phyloP scores from a whole-genome alignment of 2,329 filamentous ascomycete genomes.

The Acephala macrosclerotiorum region DNA sequence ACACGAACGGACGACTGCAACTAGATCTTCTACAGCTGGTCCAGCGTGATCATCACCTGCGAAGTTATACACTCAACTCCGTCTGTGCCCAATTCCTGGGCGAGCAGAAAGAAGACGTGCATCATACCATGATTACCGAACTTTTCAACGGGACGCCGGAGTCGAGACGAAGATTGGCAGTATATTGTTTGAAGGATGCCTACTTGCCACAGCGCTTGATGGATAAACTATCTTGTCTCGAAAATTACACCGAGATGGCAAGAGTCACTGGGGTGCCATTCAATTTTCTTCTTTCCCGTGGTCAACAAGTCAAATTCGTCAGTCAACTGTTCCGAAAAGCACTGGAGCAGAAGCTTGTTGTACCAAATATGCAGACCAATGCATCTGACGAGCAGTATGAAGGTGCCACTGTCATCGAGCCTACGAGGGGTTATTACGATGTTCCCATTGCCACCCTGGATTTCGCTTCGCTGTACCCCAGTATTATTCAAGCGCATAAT shows the following conservation, averaged over 20 bases:
- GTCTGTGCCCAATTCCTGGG: constrained; percentile 94
- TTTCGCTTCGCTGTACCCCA: constrained; percentile 98
- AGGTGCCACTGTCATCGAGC: constrained; percentile 97
- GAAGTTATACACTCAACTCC: constrained; percentile 97
- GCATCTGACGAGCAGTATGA: constrained; percentile 88
- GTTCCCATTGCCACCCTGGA: constrained; percentile 96
- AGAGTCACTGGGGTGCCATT: constrained; percentile 99
- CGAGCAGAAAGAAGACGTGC: constrained; percentile 98
- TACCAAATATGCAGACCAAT: constrained; percentile 82
- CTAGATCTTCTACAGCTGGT: constrained; percentile 94
- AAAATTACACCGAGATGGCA: constrained; percentile 99
- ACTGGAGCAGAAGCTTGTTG: constrained; percentile 89
- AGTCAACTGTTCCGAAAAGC: constrained; percentile 97
- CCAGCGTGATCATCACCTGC: constrained; percentile 91
- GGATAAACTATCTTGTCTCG: constrained; percentile 97
- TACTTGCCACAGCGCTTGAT: constrained; percentile 93
- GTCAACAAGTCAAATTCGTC: constrained; percentile 97
- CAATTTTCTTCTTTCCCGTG: constrained; percentile 89
- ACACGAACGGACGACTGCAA: constrained; percentile 92
- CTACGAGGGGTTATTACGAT: constrained; percentile 90
- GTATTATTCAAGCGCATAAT: constrained; percentile 99
- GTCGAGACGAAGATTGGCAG: constrained; percentile 85
- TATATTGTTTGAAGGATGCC: constrained; percentile 98
- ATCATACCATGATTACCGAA: constrained; percentile 99
- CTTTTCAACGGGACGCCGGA: constrained; percentile 96